These are phyloP conservation scores for Penicillium malachiteum DNA, from an alignment of 495 filamentous ascomycete genomes.

Conservation along the genomic window DNA sequence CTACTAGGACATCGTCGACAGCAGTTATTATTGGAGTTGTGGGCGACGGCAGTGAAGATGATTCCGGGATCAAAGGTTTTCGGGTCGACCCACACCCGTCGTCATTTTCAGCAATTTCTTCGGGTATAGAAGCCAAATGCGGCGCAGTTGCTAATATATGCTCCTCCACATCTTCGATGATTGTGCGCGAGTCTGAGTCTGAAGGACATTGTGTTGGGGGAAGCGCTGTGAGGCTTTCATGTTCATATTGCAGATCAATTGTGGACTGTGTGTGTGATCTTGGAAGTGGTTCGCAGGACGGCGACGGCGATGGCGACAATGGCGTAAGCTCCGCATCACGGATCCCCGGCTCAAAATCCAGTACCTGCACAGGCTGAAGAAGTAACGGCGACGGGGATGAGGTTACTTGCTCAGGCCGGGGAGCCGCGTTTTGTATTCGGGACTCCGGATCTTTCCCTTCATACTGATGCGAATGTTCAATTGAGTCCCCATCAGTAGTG, in stretches of 20 bases:
- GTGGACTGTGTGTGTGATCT: background rate
- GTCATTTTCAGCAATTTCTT: slow-evolving; percentile 6
- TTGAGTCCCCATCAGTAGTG: background rate
- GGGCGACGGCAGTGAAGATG: background rate
- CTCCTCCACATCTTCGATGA: background rate
- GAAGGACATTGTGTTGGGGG: background rate
- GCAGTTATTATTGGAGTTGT: background rate
- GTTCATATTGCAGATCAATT: background rate
- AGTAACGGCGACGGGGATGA: slow-evolving; percentile 10
- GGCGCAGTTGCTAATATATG: slow-evolving; percentile 3
- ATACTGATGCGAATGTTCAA: background rate
- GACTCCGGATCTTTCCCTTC: background rate
- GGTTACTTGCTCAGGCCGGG: background rate
- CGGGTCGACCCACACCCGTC: background rate
- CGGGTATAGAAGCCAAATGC: slow-evolving; percentile 11
- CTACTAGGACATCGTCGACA: background rate
- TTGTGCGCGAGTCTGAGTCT: background rate
- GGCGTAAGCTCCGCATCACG: background rate
- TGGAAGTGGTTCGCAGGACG: background rate
- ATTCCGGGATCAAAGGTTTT: background rate
- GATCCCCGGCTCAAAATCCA: background rate
- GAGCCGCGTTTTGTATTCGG: background rate
- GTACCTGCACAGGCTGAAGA: slow-evolving; percentile 1
- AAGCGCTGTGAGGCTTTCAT: background rate
- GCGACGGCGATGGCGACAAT: background rate